Evolutionary conservation across 2,329 filamentous ascomycete genomes (phyloP), one percentile per base, ranked within the genome.

Genomic region (Tolypocladium ovalisporum): DNA sequence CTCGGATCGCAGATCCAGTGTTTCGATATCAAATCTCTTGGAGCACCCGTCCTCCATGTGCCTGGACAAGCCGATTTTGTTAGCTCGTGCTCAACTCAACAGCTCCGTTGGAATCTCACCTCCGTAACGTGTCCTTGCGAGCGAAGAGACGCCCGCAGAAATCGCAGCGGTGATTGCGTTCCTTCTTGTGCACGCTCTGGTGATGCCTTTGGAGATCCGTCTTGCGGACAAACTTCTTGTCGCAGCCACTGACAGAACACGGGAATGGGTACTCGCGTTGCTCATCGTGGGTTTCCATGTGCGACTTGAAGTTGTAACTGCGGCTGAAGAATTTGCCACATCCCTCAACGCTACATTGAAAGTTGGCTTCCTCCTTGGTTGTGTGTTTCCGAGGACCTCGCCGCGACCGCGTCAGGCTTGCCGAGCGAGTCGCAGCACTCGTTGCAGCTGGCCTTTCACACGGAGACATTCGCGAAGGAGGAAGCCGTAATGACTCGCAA

Each of bases 251-350:
- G 35, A 84, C 74, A 1, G 75, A 75, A 70, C 91, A 96, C 1
- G 79, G 77, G 65, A 90, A 87, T 0, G 86, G 84, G 65, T 88
- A 89, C 64, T 83, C 82, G 57, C 87, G 80, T 59, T 82, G 80
- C 17, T 89, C 84, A 66, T 94, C 85, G 67, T 96, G 91, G 1
- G 86, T 92, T 66, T 92, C 87, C 79, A 92, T 81, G 69, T 96
- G 91, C 35, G 90, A 88, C 66, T 89, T 91, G 74, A 86, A 90
- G 72, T 96, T 96, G 75, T 93, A 95, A 65, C 84, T 87, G 60
- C 91, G 79, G 62, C 89, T 89, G 69, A 96, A 96, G 19, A 87
- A 80, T 69, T 87, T 89, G 8, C 86, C 85, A 67, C 91, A 96
- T 2, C 85, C 78, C 58, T 84, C 79, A 39, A 84, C 76, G 56